Base-by-base conservation (phyloP, 257 asterid genomes). In the Anisodus tanguticus region DNA sequence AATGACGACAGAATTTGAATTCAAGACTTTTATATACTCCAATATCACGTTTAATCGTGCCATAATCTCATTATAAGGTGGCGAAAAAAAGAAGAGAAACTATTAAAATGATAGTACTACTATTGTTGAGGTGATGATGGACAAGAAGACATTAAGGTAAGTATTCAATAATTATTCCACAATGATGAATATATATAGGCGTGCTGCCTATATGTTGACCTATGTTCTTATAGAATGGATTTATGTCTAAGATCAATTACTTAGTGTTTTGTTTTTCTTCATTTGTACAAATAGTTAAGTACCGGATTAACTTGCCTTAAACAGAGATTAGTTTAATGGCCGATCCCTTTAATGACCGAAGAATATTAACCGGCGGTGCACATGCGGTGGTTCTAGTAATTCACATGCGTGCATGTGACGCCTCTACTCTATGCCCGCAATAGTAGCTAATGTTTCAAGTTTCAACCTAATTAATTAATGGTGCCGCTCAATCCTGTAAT, bases 381-480 rank as follows among this genome's bases (percentile, higher is more conserved):
- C 89, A 72, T 89, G 89, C 84, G 63, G 64, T 17, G 84, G 85
- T 60, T 69, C 89, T 9, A 69, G 54, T 69, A 37, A 53, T 58
- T 85, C 90, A 89, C 89, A 72, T 89, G 91, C 63, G 76, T 55
- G 51, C 91, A 87, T 89, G 91, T 89, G 89, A 77, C 9, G 45
- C 71, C 85, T 81, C 35, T 31, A 31, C 35, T 31, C 35, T 31
- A 26, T 62, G 74, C 6, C 63, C 84, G 71, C 81, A 49, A 22
- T 37, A 35, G 74, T 62, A 69, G 19, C 41, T 64, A 57, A 80
- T 37, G 47, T 54, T 70, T 70, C 19, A 49, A 45, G 68, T 43
- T 74, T 74, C 64, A 15, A 35, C 31, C 3, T 6, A 9, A 47
- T 47, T 72, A 64, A 72, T 19, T 47, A 41, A 12, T 54, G 31